Conservation (phyloP, 2,329 filamentous ascomycete species). For the Aspergillus ochraceoroseus region DNA sequence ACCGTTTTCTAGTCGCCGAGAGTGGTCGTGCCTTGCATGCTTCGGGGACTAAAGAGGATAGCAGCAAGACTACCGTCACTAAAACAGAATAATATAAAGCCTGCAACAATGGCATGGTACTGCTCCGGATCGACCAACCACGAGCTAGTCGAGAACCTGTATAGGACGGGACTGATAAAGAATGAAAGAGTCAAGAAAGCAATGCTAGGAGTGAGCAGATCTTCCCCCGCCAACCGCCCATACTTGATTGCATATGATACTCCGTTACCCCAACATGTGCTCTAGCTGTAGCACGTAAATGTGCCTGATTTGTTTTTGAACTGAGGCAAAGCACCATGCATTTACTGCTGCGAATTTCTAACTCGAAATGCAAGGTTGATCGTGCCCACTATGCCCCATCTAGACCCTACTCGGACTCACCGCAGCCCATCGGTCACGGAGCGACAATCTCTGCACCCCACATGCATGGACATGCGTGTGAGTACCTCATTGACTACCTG, state of each 20-base stretch:
- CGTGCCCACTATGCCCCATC: conserved; percentile 74
- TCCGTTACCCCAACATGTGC: too few relatives aligned
- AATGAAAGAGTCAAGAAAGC: conserved; percentile 67
- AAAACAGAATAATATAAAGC: conserved; percentile 12
- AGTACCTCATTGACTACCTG: conserved; percentile 57
- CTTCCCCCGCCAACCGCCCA: not conserved
- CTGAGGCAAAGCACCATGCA: not conserved
- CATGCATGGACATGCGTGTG: conserved; percentile 64
- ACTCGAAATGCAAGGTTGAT: conserved; percentile 61
- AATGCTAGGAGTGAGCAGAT: conserved; percentile 62
- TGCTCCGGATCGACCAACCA: conserved; percentile 70
- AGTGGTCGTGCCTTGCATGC: not conserved
- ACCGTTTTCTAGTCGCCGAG: too few relatives aligned
- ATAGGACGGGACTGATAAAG: conserved; percentile 66
- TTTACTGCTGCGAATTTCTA: conserved; percentile 5
- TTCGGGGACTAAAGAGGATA: not conserved
- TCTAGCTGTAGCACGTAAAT: too few relatives aligned
- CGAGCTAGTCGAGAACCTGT: conserved; percentile 74
- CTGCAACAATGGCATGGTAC: conserved; percentile 74
- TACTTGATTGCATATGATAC: not conserved
- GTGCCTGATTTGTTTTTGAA: too few relatives aligned
- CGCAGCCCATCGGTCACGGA: conserved; percentile 61
- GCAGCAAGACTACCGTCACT: not conserved
- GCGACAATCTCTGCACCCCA: conserved; percentile 70
- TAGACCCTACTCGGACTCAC: conserved; percentile 67